Base-by-base conservation (phyloP, 2,329 filamentous ascomycete genomes). In the Boeremia exigua region DNA sequence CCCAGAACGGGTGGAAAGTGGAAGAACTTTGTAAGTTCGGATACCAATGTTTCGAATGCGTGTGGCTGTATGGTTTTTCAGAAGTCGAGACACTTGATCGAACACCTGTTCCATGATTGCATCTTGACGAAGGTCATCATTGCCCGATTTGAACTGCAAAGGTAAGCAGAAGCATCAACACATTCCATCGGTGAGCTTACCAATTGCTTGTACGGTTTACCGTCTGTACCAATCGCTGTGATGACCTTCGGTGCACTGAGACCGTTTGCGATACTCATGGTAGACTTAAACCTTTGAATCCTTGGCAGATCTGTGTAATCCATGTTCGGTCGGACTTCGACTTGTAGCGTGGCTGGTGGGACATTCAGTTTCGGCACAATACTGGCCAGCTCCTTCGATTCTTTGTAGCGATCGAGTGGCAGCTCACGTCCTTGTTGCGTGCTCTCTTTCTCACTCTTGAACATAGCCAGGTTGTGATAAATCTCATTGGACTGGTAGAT, bases 21-120 rank as follows among this genome's bases (percentile, higher is more conserved):
- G 95, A 2, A 99, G 81, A 6, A 99, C 95, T 76, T 97, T 97
- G 82, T 99, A 99, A 0, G 95, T 98, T 54, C 96, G 85, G 69
- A 99, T 96, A 8, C 89, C 91, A 10, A 99, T 82, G 61, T 91
- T 91, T 6, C 95, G 88, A 70, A 96, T 92, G 34, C 92, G 89
- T 2, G 95, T 97, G 11, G 88, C 85, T 51, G 91, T 88, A 74
- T 98, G 92, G 44, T 91, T 88, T 72, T 91, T 90, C 25, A 99
- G 81, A 19, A 99, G 85, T 47, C 91, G 90, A 54, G 92, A 98
- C 19, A 97, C 95, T 76, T 96, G 92, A 55, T 93, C 91, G 73
- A 99, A 99, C 1, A 99, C 95, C 77, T 99, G 95, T 76, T 99
- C 96, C 96, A 99, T 99, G 80, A 88, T 99, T 39, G 94, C 92